These are phyloP conservation scores for Rhodotorula sp. DNA, from an alignment of 1,284 basidiomycete species.

Conservation along the genomic window DNA sequence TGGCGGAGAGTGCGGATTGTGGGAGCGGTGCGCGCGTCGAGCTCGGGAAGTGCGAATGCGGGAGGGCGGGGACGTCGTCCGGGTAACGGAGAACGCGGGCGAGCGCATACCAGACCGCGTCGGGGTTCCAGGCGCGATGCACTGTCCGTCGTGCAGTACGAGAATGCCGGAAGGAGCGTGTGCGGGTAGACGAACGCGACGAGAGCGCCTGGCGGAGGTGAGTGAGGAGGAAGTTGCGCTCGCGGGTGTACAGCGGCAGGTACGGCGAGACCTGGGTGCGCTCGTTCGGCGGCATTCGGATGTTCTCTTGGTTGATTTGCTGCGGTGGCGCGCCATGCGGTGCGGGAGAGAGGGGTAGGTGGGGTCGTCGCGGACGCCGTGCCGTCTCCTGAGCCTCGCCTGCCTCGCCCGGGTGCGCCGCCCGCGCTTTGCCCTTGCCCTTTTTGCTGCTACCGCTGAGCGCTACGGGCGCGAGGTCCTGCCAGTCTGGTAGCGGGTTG, in stretches of 20 bases:
- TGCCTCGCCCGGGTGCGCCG: background rate
- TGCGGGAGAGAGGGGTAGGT: background rate
- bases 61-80: conserved; percentile 22
- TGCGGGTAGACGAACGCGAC: background rate
- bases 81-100: conserved; percentile 32
- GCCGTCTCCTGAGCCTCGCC: background rate
- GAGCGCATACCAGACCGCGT: conserved; percentile 25
- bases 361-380: background rate
- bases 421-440: background rate
- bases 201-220: conserved; percentile 11
- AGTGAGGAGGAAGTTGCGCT: conserved; percentile 30
- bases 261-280: conserved; percentile 31
- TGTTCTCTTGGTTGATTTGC: background rate
- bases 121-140: background rate
- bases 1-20: background rate
- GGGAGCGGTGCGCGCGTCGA: conserved; percentile 10
- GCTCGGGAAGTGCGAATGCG: conserved; percentile 10
- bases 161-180: background rate
- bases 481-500: conserved; percentile 6
- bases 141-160: background rate
- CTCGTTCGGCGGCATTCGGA: conserved; percentile 1
- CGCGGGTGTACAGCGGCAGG: conserved; percentile 38
- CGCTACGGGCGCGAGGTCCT: background rate
- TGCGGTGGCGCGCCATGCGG: background rate
- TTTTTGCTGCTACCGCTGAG: background rate